phyloP scores from a whole-genome alignment of 2,329 filamentous ascomycete species.

The Botrytis medusae region DNA sequence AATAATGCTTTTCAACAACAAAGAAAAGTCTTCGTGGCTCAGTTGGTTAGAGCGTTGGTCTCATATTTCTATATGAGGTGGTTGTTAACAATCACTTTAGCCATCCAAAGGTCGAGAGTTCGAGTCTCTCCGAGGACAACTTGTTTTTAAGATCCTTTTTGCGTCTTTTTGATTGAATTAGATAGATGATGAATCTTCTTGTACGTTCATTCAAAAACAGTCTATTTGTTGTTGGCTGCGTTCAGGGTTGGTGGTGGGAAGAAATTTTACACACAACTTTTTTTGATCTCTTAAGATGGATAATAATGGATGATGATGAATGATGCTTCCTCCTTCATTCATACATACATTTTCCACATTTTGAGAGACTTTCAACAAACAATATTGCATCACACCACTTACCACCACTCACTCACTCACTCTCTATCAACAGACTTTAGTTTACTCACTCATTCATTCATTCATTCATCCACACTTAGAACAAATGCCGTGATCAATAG shows the following conservation, averaged over 20 bases:
- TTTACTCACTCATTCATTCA: not conserved
- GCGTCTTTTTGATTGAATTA: not conserved
- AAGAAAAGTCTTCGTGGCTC: slow-evolving; percentile 43
- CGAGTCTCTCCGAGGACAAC: slow-evolving; percentile 47
- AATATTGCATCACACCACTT: not conserved
- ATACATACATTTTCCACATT: not conserved
- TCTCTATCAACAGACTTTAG: not conserved
- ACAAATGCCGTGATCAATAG: not conserved
- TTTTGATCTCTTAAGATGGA: too few relatives aligned
- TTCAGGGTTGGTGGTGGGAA: not conserved
- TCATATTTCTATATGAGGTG: slow-evolving; percentile 35
- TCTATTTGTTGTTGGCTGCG: too few relatives aligned
- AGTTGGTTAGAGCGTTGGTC: slow-evolving; percentile 48
- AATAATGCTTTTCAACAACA: too few relatives aligned
- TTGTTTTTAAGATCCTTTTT: not conserved
- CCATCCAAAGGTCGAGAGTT: slow-evolving; percentile 49
- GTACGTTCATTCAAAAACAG: not conserved
- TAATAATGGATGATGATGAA: too few relatives aligned
- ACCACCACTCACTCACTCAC: not conserved
- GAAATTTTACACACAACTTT: not conserved
- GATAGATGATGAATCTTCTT: not conserved
- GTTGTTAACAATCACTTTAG: slow-evolving; percentile 16
- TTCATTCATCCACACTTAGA: not conserved
- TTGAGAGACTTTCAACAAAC: not conserved
- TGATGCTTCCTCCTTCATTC: too few relatives aligned